phyloP scores from a whole-genome alignment of 2,329 filamentous ascomycete species.

The Metarhizium sp. region DNA sequence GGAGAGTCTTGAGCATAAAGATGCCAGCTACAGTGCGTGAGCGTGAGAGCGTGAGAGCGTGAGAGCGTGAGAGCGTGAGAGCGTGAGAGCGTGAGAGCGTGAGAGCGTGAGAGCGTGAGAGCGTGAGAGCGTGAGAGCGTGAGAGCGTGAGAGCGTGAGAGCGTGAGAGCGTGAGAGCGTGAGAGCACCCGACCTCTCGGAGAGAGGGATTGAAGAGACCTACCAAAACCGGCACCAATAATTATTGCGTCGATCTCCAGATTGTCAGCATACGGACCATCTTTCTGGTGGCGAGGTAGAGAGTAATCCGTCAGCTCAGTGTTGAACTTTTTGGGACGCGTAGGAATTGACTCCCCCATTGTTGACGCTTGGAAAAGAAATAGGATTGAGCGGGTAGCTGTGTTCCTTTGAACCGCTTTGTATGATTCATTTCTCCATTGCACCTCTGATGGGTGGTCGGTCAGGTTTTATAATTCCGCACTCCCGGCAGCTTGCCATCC shows the following conservation, averaged over 20 bases:
- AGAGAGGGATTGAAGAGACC: slow-evolving; percentile 1
- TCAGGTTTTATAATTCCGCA: neutral
- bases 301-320: neutral
- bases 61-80: neutral
- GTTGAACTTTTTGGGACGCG: neutral
- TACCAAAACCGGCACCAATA: slow-evolving; percentile 36
- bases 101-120: neutral
- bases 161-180: neutral
- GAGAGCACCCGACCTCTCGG: no score
- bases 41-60: neutral
- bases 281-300: slow-evolving; percentile 4
- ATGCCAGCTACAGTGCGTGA: slow-evolving; percentile 26
- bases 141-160: neutral
- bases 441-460: neutral
- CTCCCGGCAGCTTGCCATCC: neutral
- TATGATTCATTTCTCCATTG: neutral
- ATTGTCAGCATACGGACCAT: neutral
- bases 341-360: neutral
- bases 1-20: slow-evolving; percentile 41
- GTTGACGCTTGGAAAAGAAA: neutral
- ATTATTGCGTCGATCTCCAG: slow-evolving; percentile 26
- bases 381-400: no score
- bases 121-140: neutral
- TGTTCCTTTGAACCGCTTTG: no score
- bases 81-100: neutral